Evolutionary conservation across 2,329 filamentous ascomycete genomes (phyloP).

Genomic region (Bretziella fagacearum): DNA sequence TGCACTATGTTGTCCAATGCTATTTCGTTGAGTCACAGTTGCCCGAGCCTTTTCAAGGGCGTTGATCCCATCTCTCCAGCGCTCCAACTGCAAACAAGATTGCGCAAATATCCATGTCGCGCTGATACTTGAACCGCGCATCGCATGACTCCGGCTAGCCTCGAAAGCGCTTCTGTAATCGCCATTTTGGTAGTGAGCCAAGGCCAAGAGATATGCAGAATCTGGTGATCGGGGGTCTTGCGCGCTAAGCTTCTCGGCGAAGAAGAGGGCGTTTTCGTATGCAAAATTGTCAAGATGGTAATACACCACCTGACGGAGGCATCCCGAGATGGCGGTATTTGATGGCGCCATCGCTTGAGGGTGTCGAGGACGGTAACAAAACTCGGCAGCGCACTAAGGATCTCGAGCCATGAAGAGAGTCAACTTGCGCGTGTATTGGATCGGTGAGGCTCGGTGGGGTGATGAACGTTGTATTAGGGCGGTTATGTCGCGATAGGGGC

Average conservation of each 20-base stretch:
- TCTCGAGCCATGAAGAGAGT: conserved; percentile 13
- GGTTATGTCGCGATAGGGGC: not conserved
- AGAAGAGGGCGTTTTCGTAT: conserved; percentile 80
- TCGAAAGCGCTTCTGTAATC: conserved; percentile 79
- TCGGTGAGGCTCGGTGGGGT: not conserved
- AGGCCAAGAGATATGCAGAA: conserved; percentile 63
- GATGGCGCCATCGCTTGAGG: conserved; percentile 35
- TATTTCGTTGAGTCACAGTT: conserved; percentile 59
- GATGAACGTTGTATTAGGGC: too few species aligned
- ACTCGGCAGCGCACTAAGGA: conserved; percentile 7
- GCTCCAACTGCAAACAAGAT: conserved; percentile 63
- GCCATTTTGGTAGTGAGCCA: conserved; percentile 69
- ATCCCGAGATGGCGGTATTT: conserved; percentile 31
- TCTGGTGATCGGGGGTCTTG: conserved; percentile 71
- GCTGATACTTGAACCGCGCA: conserved; percentile 59
- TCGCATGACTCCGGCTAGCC: conserved; percentile 52
- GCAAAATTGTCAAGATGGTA: conserved; percentile 79
- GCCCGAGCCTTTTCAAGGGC: conserved; percentile 67
- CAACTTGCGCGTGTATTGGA: not conserved
- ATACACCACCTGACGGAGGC: conserved; percentile 42
- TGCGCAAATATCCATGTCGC: conserved; percentile 88
- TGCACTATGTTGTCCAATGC: conserved; percentile 70
- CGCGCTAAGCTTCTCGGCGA: conserved; percentile 69
- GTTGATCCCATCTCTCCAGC: conserved; percentile 62
- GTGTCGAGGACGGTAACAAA: conserved; percentile 3